Evolutionary conservation across 2,329 filamentous ascomycete genomes (phyloP), one percentile per base, ranked within the genome.

Genomic region (Penicillium corylophilum): DNA sequence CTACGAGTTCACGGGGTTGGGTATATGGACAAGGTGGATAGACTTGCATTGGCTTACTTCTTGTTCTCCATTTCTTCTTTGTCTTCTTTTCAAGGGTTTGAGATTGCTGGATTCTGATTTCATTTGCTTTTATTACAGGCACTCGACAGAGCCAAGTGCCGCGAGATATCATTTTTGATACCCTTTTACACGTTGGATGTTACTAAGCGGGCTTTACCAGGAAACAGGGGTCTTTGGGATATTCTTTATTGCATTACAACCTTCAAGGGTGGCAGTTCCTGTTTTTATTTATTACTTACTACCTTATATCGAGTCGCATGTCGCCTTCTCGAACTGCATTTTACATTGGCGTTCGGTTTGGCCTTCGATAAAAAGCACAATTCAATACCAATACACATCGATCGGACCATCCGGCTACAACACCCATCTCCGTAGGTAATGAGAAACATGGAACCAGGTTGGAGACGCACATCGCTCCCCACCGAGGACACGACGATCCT

Each of bases 101-200:
- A 45, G 36, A 36, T 45, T 49, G 54, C 50, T 45, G 13, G 20
- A 23, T 40, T 24, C 13, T 35, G 23, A 31, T 12, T 44, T 28
- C 26, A 28, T n/a, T 38, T 23, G 16, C 23, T 28, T 39, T 39
- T 23, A 1, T 38, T 40, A n/a, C 24, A 31, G 26, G 29, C 12
- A 20, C 33, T 35, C n/a, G 35, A 38, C 35, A 12, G 35, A 38
- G 35, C 20, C 18, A 36, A 13, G 35, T 20, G 35, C 18, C 18
- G 35, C 35, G 16, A 20, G 56, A 59, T 51, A 52, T 58, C 50
- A 55, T 51, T 58, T 62, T 66, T 66, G 66, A 69, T 69, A 69
- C 66, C 66, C 66, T 64, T 58, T 54, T 59, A 54, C 53, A 56
- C 53, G 47, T 58, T 48, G 44, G 46, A 56, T 50, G 36, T 54